These are phyloP conservation scores for Rhizophagus sp. DNA, from an alignment of 192 early-diverging fungal genomes.

Conservation along the genomic window DNA sequence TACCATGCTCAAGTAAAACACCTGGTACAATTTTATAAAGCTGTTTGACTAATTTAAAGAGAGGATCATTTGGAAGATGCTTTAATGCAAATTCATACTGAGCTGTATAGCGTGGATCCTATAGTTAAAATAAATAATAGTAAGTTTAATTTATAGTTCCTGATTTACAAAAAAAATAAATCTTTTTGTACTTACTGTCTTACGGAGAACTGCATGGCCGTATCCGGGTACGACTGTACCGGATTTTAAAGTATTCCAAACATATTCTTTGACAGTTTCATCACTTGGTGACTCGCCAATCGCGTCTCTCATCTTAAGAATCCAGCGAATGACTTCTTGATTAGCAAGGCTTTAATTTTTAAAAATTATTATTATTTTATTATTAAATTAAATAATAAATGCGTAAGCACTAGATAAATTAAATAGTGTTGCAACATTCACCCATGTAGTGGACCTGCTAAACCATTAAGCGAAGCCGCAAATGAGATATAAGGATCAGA, in stretches of 20 bases:
- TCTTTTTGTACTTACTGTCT: constrained; percentile 36
- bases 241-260: constrained; percentile 92
- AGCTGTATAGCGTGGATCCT: constrained; percentile 95
- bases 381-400: background rate
- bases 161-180: background rate
- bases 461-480: constrained; percentile 94
- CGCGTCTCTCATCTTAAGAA: constrained; percentile 86
- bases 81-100: constrained; percentile 99
- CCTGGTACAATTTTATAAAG: constrained; percentile 97
- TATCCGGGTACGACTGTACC: constrained; percentile 98
- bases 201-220: constrained; percentile 97
- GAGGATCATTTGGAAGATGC: constrained; percentile 93
- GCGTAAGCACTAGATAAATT: background rate
- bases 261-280: constrained; percentile 93
- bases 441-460: constrained; percentile 99
- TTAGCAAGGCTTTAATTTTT: constrained; percentile 73
- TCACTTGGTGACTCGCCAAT: constrained; percentile 83
- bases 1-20: constrained; percentile 97
- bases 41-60: constrained; percentile 95
- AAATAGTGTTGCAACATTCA: background rate
- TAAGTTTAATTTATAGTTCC: background rate
- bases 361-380: background rate
- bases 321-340: constrained; percentile 99
- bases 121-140: background rate
- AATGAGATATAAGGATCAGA: constrained; percentile 99